A percentile compares a stretch with the other conserved stretches of the same genome.
Evolutionary conservation across 1,284 basidiomycete species (phyloP).

Genomic region (Coniferiporia sulphurascens): DNA sequence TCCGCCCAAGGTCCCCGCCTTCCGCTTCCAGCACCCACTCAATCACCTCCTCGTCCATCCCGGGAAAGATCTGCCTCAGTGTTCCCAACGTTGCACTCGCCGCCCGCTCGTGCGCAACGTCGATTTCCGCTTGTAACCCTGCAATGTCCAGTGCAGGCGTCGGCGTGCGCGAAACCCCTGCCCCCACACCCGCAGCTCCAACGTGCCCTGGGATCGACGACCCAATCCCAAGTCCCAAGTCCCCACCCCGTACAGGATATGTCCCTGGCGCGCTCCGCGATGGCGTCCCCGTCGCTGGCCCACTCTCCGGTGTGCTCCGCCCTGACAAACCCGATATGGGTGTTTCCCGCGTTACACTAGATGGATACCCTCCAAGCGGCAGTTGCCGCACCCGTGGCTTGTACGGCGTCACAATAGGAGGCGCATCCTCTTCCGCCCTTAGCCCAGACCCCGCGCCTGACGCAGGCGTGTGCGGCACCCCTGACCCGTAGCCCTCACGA

Average conservation of each 20-base stretch:
- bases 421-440: conserved; percentile 29
- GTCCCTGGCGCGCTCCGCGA: conserved; percentile 9
- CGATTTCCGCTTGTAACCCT: conserved; percentile 75
- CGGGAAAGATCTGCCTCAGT: conserved; percentile 82
- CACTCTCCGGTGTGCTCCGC: conserved; percentile 11
- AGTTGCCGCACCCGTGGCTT: conserved; percentile 60
- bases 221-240: not conserved
- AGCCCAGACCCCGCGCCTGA: conserved; percentile 12
- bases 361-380: conserved; percentile 31
- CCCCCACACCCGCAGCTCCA: conserved; percentile 25
- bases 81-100: conserved; percentile 65
- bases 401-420: conserved; percentile 63
- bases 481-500: not conserved
- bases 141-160: conserved; percentile 67
- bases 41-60: conserved; percentile 73
- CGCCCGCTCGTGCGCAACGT: conserved; percentile 60
- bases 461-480: conserved; percentile 37
- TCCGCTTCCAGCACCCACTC: conserved; percentile 86
- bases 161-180: conserved; percentile 51
- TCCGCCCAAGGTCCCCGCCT: conserved; percentile 82
- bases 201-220: conserved; percentile 26
- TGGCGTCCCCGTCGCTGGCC: not conserved
- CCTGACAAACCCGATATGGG: conserved; percentile 1
- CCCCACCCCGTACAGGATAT: conserved; percentile 1
- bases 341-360: not conserved